A percentile compares a stretch with the other conserved stretches of the same genome.
Evolutionary conservation across 2,329 filamentous ascomycete species (phyloP).

Genomic region (Xylariaceae sp.): DNA sequence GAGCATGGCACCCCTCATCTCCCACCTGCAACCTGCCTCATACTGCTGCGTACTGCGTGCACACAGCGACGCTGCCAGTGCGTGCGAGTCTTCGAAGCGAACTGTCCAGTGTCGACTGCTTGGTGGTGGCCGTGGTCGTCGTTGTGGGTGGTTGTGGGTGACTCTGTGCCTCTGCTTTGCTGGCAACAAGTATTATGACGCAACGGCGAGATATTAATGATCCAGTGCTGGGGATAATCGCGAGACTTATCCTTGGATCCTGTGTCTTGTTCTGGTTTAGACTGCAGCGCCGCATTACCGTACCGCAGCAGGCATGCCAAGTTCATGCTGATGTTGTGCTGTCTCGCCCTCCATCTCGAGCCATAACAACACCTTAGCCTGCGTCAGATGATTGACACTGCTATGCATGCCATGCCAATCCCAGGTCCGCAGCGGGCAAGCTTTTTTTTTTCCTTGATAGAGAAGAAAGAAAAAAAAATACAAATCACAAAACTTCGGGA

Average conservation of each 20-base stretch:
- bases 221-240: conserved; percentile 1
- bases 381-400: conserved; percentile 11
- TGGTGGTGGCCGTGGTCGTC: conserved; percentile 2
- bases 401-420: conserved; percentile 12
- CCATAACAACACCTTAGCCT: conserved; percentile 9
- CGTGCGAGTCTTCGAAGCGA: conserved; percentile 1
- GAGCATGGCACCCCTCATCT: conserved; percentile 6
- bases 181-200: conserved; percentile 11
- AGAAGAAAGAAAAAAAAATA: not conserved
- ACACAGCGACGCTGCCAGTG: conserved; percentile 6
- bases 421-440: conserved; percentile 5
- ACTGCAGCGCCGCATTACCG: conserved; percentile 7
- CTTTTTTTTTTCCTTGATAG: not conserved
- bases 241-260: conserved; percentile 1
- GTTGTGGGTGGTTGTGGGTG: too few relatives aligned
- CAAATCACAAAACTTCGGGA: not conserved
- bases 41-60: not conserved
- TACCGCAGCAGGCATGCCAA: conserved; percentile 1
- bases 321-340: conserved; percentile 10
- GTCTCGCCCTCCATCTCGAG: conserved; percentile 18
- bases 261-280: conserved; percentile 1
- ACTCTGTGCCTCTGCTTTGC: conserved; percentile 10
- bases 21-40: conserved; percentile 11
- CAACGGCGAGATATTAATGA: conserved; percentile 5
- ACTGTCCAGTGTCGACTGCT: not conserved